Conservation (phyloP, 192 early-diverging fungal species). For the Dimargaris xerosporica region DNA sequence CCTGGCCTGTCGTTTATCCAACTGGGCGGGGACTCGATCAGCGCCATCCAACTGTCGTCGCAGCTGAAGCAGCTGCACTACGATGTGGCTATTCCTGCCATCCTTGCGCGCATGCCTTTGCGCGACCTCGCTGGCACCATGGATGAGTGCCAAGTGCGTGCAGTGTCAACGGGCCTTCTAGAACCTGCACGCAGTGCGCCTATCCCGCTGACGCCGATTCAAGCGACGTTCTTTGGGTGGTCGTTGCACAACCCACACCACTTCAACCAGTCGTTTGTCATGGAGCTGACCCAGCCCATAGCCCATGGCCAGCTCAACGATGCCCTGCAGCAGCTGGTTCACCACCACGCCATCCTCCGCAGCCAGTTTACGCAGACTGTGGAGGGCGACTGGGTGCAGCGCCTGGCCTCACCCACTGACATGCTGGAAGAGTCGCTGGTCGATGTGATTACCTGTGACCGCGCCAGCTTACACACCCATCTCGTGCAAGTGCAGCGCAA, state of each 20-base stretch:
- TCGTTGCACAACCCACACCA: background rate
- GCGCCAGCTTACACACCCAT: background rate
- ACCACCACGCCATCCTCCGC: constrained; percentile 8
- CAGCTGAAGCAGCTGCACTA: background rate
- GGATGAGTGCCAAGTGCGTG: background rate
- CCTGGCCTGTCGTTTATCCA: background rate
- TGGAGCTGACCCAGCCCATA: background rate
- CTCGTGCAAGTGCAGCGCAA: background rate
- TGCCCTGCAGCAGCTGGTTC: background rate
- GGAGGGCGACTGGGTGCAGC: background rate
- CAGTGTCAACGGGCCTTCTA: background rate
- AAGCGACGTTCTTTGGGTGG: background rate
- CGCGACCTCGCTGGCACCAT: background rate
- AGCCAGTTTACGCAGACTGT: background rate
- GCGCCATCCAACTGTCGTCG: background rate
- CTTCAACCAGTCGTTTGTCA: constrained; percentile 11
- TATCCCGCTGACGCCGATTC: constrained; percentile 3
- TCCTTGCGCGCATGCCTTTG: background rate
- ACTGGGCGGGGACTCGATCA: background rate
- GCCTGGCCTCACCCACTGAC: background rate
- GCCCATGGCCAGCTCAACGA: background rate
- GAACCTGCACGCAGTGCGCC: background rate
- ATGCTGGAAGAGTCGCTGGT: background rate
- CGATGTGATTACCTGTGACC: background rate
- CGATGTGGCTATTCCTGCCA: background rate